phyloP scores from a whole-genome alignment of 2,329 filamentous ascomycete species.

The Diplodia corticola region DNA sequence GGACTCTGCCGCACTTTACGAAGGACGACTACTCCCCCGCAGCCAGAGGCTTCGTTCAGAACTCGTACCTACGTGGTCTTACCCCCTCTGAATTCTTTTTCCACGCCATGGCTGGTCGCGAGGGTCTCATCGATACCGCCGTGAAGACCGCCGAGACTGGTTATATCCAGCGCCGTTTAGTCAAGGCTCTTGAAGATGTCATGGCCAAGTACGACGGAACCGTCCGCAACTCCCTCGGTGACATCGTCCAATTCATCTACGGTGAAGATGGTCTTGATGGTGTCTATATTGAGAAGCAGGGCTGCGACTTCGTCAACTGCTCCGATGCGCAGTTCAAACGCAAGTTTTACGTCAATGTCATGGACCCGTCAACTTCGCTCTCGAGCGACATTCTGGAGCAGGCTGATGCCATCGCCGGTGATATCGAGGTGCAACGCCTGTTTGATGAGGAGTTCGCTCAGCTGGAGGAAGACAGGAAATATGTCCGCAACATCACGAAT shows the following conservation, averaged over 20 bases:
- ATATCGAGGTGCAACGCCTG: slow-evolving; percentile 81
- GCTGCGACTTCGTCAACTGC: slow-evolving; percentile 80
- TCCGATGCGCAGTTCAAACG: slow-evolving; percentile 75
- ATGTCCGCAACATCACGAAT: slow-evolving; percentile 68
- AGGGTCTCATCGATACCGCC: slow-evolving; percentile 98
- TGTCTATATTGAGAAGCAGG: slow-evolving; percentile 89
- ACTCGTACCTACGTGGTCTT: slow-evolving; percentile 93
- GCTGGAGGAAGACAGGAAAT: slow-evolving; percentile 70
- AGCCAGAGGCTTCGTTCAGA: slow-evolving; percentile 96
- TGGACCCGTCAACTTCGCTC: slow-evolving; percentile 66
- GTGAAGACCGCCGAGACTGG: slow-evolving; percentile 99
- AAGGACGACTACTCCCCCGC: slow-evolving; percentile 99
- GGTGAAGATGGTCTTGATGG: slow-evolving; percentile 96
- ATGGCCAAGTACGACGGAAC: slow-evolving; percentile 98
- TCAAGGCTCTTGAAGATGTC: slow-evolving; percentile 96
- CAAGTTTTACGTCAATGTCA: slow-evolving; percentile 83
- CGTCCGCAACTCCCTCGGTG: slow-evolving; percentile 92
- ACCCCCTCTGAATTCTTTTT: slow-evolving; percentile 99
- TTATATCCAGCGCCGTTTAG: slow-evolving; percentile 97
- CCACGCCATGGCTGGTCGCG: slow-evolving; percentile 99
- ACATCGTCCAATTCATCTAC: slow-evolving; percentile 96
- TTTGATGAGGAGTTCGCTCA: slow-evolving; percentile 87
- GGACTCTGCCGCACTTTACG: slow-evolving; percentile 94
- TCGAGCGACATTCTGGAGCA: slow-evolving; percentile 76
- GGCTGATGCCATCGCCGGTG: slow-evolving; percentile 80